Base-by-base conservation (phyloP, 2,329 filamentous ascomycete genomes). In the Chalara sp. region DNA sequence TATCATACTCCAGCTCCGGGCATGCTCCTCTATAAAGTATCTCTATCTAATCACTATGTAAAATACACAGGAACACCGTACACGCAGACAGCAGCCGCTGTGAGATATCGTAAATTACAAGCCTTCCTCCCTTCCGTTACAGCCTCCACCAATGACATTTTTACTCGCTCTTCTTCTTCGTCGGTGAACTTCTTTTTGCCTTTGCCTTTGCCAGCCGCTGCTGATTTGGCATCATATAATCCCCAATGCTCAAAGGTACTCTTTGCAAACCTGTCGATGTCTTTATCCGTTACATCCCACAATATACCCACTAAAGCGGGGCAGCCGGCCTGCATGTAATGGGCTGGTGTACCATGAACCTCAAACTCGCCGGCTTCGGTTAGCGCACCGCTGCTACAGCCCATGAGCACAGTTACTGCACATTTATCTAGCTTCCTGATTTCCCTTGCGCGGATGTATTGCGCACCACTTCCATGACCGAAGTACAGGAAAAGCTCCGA, bases 201-300 rank as follows among this genome's bases (percentile, higher is more conserved):
- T 54, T 55, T 73, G 57, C 58, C 66, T 40, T 57, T 62, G 54
- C 49, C 57, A 55, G 57, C 56, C 59, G 51, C 55, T 52, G 58
- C 57, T 64, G 65, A 50, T 44, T 52, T 40, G 61, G 65, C 60
- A 59, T 67, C 44, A 46, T 67, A 65, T 39, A 99, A 67, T 0
- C 93, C 93, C 93, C 93, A 99, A 61, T 86, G 78, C 65, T 93
- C 87, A 65, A 96, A 87, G 3, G 87, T 74, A 30, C 79, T 76
- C 33, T 85, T 82, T 0, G 91, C 87, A 67, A 96, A 95, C 13
- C 91, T 86, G 71, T 99, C 95, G 66, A 96, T 96, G 67, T 99
- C 93, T 62, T 88, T 88, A 67, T 99, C 93, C 7, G 93, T 99
- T 46, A 99, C 93, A 68, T 99, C 93, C 93, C 93, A 99, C 37